These are phyloP conservation scores for Marasmius oreades DNA, from an alignment of 1,284 basidiomycete genomes.

Conservation along the genomic window DNA sequence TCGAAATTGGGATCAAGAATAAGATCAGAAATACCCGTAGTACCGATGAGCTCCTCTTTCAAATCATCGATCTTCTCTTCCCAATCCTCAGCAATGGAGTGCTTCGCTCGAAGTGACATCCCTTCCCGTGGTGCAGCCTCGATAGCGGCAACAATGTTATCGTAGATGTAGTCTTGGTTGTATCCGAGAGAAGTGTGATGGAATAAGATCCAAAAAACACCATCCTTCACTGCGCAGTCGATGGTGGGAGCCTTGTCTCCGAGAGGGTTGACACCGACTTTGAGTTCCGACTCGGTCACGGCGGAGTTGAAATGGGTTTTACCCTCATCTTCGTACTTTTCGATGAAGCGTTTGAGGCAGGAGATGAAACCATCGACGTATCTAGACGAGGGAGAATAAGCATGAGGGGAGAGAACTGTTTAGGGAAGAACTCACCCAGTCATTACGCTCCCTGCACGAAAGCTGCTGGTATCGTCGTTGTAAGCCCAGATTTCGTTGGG, in stretches of 20 bases:
- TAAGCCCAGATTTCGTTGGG: conserved; percentile 15
- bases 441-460: conserved; percentile 4
- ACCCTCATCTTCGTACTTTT: conserved; percentile 26
- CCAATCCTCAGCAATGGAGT: conserved; percentile 28
- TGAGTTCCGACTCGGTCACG: conserved; percentile 28
- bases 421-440: conserved; percentile 3
- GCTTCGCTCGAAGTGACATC: conserved; percentile 28
- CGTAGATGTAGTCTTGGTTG: conserved; percentile 8
- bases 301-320: conserved; percentile 32
- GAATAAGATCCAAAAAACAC: conserved; percentile 9
- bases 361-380: conserved; percentile 14
- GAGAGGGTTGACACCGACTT: conserved; percentile 26
- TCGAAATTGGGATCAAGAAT: conserved; percentile 35
- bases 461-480: neutral
- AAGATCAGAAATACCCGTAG: conserved; percentile 28
- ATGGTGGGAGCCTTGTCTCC: conserved; percentile 24
- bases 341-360: conserved; percentile 9
- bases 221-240: conserved; percentile 4
- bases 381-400: neutral
- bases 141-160: conserved; percentile 5
- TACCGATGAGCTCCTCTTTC: conserved; percentile 23
- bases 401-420: neutral
- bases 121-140: conserved; percentile 25
- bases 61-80: conserved; percentile 27
- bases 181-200: conserved; percentile 3